Percentiles rank a stretch among this genome's conserved stretches.
These are phyloP conservation scores for Pyrenopolyporus hunteri DNA, from an alignment of 495 filamentous ascomycete species.

Conservation along the genomic window DNA sequence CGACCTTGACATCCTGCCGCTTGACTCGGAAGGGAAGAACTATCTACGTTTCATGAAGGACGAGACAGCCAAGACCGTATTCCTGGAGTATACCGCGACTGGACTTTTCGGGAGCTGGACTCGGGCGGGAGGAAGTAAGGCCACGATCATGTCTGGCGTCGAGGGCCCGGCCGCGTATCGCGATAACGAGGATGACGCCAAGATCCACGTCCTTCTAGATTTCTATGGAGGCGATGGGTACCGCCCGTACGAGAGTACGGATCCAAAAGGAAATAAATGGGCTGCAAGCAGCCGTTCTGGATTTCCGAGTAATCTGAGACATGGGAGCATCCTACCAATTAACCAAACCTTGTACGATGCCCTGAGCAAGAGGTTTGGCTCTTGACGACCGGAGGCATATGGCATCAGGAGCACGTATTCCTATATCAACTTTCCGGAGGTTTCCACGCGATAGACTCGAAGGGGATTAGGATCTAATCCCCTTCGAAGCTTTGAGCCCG, in stretches of 20 bases:
- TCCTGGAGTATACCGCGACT: constrained; percentile 51
- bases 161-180: constrained; percentile 57
- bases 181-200: constrained; percentile 51
- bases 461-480: too few species aligned
- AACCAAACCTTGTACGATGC: constrained; percentile 49
- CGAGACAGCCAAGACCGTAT: constrained; percentile 58
- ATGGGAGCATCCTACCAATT: constrained; percentile 56
- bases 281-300: constrained; percentile 44
- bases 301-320: constrained; percentile 55
- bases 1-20: constrained; percentile 50
- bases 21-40: constrained; percentile 40
- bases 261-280: constrained; percentile 52
- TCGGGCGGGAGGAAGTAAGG: constrained; percentile 48
- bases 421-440: too few species aligned
- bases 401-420: background rate
- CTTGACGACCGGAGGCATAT: constrained; percentile 3
- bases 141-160: constrained; percentile 52
- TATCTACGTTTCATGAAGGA: constrained; percentile 61
- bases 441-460: too few species aligned
- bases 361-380: constrained; percentile 49
- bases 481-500: too few species aligned
- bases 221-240: constrained; percentile 60
- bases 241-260: constrained; percentile 52
- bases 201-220: constrained; percentile 56
- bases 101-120: constrained; percentile 61